Evolutionary conservation across 2,329 filamentous ascomycete species (phyloP), one percentile per base, ranked within the genome.

Genomic region (Venturia aucupariae): DNA sequence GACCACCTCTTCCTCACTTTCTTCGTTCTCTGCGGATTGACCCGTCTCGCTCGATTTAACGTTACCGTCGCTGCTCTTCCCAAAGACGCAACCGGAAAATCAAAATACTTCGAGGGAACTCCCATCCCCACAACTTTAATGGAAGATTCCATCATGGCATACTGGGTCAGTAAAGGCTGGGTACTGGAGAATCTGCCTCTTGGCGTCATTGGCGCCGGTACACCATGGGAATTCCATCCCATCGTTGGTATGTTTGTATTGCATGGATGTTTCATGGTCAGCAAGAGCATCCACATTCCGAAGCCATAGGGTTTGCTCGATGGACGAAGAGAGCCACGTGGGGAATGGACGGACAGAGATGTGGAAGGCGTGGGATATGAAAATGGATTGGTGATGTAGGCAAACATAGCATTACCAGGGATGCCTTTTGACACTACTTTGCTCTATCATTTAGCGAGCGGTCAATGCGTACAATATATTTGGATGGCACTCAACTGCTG

Each of bases 261-360:
- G n/a, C 91, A 96, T 74, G 94, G 92, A 24, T 95, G 90, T 73
- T 78, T 94, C 72, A 97, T 99, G 94, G 89, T 93, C 68, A 96
- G 91, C 80, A 95, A 93, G 83, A 93, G 87, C 39, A 86, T 99
- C 72, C 90, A 94, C 74, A 92, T 99, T 69, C 94, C 94, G 19
- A 99, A 99, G 84, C 92, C 83, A 62, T 84, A 44, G 38, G n/a
- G 2, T 32, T 17, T n/a, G 1, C 15, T 35, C 22, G 22, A 15
- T 27, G 30, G 15, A 57, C 7, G 7, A 7, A 17, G 19, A 2
- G 6, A 15, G n/a, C 7, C 17, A 54, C 17, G 24, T 35, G 27
- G 30, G 51, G 30, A 35, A 35, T 57, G n/a, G 51, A 30, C 19
- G 51, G 30, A n/a, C 10, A 22, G 51, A 57, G 27, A 2, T 15